phyloP scores from a whole-genome alignment of 2,329 filamentous ascomycete species.

The Dryadomyces sulphureus region DNA sequence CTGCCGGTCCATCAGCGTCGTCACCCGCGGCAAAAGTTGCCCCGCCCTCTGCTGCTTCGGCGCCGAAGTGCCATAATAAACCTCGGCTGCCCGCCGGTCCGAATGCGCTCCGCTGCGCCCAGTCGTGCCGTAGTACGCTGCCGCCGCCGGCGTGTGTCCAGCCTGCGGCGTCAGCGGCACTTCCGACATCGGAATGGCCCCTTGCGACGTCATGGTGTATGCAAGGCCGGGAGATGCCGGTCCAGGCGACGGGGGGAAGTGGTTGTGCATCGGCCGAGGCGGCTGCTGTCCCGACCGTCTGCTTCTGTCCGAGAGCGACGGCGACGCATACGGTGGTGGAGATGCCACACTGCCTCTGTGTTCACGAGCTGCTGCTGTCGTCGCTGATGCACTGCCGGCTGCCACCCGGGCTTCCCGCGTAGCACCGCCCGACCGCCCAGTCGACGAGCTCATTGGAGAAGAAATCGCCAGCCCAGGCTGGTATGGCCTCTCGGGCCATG shows the following conservation, averaged over 20 bases:
- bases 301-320: slow-evolving; percentile 22
- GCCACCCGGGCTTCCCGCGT: too few species aligned
- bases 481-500: neutral
- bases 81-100: too few species aligned
- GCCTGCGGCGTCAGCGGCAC: slow-evolving; percentile 37
- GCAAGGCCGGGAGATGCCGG: slow-evolving; percentile 48
- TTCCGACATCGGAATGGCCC: slow-evolving; percentile 44
- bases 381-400: too few species aligned
- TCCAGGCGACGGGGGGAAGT: slow-evolving; percentile 42
- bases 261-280: slow-evolving; percentile 27
- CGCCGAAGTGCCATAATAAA: too few species aligned
- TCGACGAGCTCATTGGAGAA: too few species aligned
- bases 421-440: too few species aligned
- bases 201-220: slow-evolving; percentile 45
- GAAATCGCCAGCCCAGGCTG: slow-evolving; percentile 11
- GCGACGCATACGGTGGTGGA: slow-evolving; percentile 43
- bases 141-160: slow-evolving; percentile 24
- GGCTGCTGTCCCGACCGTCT: slow-evolving; percentile 44
- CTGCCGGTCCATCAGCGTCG: neutral
- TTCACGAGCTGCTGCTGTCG: neutral
- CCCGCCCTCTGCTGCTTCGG: neutral
- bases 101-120: too few species aligned
- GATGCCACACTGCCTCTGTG: neutral
- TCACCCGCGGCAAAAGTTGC: neutral
- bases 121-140: too few species aligned